Base-by-base conservation (phyloP, 345 rosid genomes). In the Citrus medica region DNA sequence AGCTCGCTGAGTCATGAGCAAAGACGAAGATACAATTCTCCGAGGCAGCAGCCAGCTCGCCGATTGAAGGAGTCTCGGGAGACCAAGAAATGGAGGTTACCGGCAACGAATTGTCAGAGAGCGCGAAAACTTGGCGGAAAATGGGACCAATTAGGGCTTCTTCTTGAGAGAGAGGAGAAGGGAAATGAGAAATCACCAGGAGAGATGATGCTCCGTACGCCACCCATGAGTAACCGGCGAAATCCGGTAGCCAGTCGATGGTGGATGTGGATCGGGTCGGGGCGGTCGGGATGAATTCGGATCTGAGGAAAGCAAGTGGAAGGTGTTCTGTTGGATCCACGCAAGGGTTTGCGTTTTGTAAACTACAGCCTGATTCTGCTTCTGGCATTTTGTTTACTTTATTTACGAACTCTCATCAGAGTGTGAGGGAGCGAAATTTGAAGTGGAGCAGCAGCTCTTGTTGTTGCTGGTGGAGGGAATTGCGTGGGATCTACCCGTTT, bases 151-250 rank as follows among this genome's bases (percentile, higher is more conserved):
- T 78, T 24, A 82, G 69, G 69, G 82, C 30, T 75, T 95, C 91
- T 21, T 90, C 89, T 62, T 77, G 81, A 77, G 90, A 92, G 71
- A 90, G 91, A 51, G 98, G 93, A 27, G 97, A 93, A 78, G 98
- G 98, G 42, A 95, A 81, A 86, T 95, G 98, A 56, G 98, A 90
- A 80, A 95, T 86, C 71, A 93, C 92, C 25, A 93, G 86, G 73
- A 95, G 93, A 71, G 98, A 89, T 76, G 98, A 95, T 17, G 98
- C 97, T 25, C 97, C 97, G 79, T 93, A 95, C 16, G 97, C 98
- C 56, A 91, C 88, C 98, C 98, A 95, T 87, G 98, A 88, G 93
- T 90, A 85, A 81, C 98, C 95, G 32, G 88, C 83, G 73, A 90
- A 91, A 75, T 92, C 98, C 10, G 98, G 93, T 53, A 95, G 80